Conservation (phyloP, 1,284 basidiomycete genomes). For the Ustilago shanxiensis region DNA sequence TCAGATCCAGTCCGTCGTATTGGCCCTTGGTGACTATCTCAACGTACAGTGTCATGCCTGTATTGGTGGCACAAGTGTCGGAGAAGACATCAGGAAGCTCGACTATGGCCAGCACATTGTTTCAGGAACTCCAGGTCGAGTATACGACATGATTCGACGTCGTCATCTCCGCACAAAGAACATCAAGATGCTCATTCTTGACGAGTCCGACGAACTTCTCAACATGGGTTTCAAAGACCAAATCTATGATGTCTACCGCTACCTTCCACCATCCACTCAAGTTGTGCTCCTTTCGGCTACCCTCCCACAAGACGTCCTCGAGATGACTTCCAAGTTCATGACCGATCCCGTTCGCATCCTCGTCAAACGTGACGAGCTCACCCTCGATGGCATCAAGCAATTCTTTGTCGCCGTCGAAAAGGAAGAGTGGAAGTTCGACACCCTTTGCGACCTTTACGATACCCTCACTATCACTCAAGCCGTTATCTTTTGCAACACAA, state of each 20-base stretch:
- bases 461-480: constrained; percentile 99
- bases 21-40: constrained; percentile 98
- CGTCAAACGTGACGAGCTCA: constrained; percentile 99
- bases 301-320: constrained; percentile 94
- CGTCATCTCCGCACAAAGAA: constrained; percentile 93
- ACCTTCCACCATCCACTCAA: constrained; percentile 97
- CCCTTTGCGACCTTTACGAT: constrained; percentile 94
- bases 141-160: constrained; percentile 99
- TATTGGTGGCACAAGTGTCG: constrained; percentile 96
- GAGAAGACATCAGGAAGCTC: constrained; percentile 97
- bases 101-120: constrained; percentile 99
- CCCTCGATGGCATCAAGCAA: constrained; percentile 98
- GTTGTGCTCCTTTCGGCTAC: constrained; percentile 97
- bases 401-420: constrained; percentile 99
- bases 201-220: constrained; percentile 96
- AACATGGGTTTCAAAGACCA: constrained; percentile 99
- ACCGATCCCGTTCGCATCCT: constrained; percentile 98
- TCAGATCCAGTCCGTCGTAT: constrained; percentile 97
- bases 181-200: constrained; percentile 99
- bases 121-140: constrained; percentile 95
- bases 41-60: constrained; percentile 99
- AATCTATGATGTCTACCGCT: constrained; percentile 99
- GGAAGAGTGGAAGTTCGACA: constrained; percentile 99
- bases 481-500: constrained; percentile 99
- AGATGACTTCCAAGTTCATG: constrained; percentile 99